Conservation (phyloP, 2,329 filamentous ascomycete species). For the Dothideomycetes sp. region DNA sequence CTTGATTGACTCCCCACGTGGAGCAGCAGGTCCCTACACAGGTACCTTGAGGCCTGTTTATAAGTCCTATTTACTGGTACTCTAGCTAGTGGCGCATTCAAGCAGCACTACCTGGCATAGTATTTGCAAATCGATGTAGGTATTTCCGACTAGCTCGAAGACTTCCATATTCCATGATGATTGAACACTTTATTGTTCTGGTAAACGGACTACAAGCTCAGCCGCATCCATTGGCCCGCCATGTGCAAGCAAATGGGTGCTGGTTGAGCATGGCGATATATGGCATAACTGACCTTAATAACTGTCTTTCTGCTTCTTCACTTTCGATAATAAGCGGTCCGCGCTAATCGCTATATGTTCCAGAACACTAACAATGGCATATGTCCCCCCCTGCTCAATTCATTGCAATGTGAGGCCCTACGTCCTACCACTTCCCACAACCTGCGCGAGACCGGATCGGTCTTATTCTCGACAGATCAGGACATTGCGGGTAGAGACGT, state of each 20-base stretch:
- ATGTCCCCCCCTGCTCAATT: too few species aligned
- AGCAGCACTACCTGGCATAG: slow-evolving; percentile 2
- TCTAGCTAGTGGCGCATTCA: background rate
- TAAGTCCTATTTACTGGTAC: slow-evolving; percentile 2
- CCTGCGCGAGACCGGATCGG: too few species aligned
- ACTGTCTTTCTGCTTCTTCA: background rate
- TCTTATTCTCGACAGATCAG: too few species aligned
- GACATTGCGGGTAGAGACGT: too few species aligned
- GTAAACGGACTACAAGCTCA: slow-evolving; percentile 40
- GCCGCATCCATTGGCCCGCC: slow-evolving; percentile 28
- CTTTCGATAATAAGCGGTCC: too few species aligned
- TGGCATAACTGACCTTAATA: slow-evolving; percentile 35
- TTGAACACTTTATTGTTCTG: slow-evolving; percentile 22
- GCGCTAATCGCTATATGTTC: too few species aligned
- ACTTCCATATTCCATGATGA: slow-evolving; percentile 16
- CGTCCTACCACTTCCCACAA: too few species aligned
- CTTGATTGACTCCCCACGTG: background rate
- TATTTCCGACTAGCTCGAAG: slow-evolving; percentile 2
- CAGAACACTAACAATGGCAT: too few species aligned
- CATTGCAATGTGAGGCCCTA: too few species aligned
- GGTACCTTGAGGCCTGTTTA: too few species aligned
- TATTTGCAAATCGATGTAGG: slow-evolving; percentile 5
- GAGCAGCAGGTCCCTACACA: too few species aligned
- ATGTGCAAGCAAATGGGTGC: slow-evolving; percentile 22
- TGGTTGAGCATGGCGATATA: slow-evolving; percentile 41